Evolutionary conservation across 768 basidiomycete genomes (phyloP).

Genomic region (Suillus hirtellus): DNA sequence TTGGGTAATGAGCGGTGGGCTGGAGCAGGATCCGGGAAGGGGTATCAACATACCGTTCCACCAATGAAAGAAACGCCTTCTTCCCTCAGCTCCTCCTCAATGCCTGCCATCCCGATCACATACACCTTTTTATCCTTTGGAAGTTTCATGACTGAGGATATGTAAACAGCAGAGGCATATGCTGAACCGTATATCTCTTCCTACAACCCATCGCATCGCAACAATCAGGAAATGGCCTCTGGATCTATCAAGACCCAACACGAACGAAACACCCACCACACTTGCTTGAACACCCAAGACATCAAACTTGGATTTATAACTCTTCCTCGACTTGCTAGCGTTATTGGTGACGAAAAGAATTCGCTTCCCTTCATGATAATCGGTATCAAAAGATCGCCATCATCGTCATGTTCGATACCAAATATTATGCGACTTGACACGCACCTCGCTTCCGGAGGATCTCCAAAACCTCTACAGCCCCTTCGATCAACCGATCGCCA

Average conservation of each 20-base stretch:
- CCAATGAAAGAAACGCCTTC: conserved; percentile 83
- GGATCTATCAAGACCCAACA: background rate
- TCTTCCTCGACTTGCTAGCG: conserved; percentile 87
- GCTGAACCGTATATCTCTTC: conserved; percentile 98
- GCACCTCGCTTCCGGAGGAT: conserved; percentile 65
- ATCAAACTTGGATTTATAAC: conserved; percentile 91
- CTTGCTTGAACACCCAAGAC: conserved; percentile 81
- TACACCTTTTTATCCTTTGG: conserved; percentile 93
- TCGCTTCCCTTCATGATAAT: conserved; percentile 59
- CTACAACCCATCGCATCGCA: conserved; percentile 39
- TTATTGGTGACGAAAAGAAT: conserved; percentile 97
- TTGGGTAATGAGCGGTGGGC: background rate
- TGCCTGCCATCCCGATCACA: conserved; percentile 87
- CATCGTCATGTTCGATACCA: background rate
- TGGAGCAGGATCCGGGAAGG: conserved; percentile 9
- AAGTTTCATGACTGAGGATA: conserved; percentile 86
- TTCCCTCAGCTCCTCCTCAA: conserved; percentile 90
- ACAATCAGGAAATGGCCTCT: background rate
- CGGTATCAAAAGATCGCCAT: background rate
- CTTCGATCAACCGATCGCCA: conserved; percentile 77
- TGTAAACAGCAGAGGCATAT: conserved; percentile 79
- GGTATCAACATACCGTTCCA: conserved; percentile 65
- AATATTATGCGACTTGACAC: background rate
- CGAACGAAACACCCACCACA: conserved; percentile 55
- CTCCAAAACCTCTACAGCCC: conserved; percentile 71